Conservation (phyloP, 1,284 basidiomycete genomes). For the Apiotrichum mycotoxinovorans region DNA sequence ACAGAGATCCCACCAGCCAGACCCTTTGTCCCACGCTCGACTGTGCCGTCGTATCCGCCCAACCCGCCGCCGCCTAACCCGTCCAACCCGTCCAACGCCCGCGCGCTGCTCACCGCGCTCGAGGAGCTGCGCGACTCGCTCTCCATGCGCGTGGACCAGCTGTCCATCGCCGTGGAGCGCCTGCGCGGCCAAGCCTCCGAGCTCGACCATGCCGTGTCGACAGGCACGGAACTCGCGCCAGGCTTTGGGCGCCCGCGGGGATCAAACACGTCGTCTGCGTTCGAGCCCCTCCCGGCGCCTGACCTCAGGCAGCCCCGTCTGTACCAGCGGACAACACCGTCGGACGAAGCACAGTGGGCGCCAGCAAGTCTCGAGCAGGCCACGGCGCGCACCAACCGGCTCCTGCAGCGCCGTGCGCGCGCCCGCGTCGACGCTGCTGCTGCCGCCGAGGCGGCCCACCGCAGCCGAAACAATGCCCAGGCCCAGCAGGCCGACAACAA, state of each 20-base stretch:
- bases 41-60: neutral
- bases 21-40: no score
- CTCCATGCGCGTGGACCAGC: conserved; percentile 27
- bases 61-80: neutral
- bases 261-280: conserved; percentile 1
- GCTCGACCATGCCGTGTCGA: conserved; percentile 23
- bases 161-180: conserved; percentile 29
- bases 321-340: no score
- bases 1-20: no score
- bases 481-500: no score
- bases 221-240: conserved; percentile 8
- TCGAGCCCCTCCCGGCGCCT: neutral
- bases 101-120: conserved; percentile 25
- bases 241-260: conserved; percentile 9
- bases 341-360: no score
- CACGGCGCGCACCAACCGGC: neutral
- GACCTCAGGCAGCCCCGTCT: neutral
- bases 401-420: no score
- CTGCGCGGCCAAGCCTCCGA: conserved; percentile 30
- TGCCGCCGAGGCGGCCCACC: no score
- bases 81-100: conserved; percentile 19
- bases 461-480: no score
- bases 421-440: no score
- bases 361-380: no score
- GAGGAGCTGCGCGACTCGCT: conserved; percentile 33